Percentiles rank a stretch among this genome's conserved stretches.
phyloP scores from a whole-genome alignment of 2,329 filamentous ascomycete species.

The Colletotrichum theobromicola region DNA sequence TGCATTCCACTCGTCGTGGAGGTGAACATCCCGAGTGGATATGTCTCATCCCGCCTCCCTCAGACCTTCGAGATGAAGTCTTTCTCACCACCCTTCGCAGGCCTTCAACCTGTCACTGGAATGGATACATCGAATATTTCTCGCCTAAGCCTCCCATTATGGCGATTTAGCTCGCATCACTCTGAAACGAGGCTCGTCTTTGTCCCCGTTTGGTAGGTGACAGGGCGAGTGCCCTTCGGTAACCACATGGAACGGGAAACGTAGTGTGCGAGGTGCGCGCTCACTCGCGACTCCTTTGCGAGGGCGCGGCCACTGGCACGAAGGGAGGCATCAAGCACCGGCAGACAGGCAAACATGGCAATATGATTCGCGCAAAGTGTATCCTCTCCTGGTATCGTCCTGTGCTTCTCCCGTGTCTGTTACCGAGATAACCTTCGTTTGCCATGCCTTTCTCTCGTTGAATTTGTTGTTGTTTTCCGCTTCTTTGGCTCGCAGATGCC shows the following conservation, averaged over 20 bases:
- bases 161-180: not conserved
- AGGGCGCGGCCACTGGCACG: conserved; percentile 17
- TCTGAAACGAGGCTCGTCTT: not conserved
- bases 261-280: not conserved
- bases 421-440: conserved; percentile 5
- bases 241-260: not conserved
- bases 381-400: not conserved
- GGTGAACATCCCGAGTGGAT: not conserved
- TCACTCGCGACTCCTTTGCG: conserved; percentile 6
- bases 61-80: not conserved
- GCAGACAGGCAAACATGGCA: not conserved
- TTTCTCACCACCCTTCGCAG: not conserved
- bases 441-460: conserved; percentile 2
- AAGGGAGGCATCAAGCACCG: conserved; percentile 7
- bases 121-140: not conserved
- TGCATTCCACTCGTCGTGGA: conserved; percentile 9
- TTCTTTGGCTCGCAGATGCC: conserved; percentile 19
- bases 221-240: not conserved
- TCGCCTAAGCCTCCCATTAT: not conserved
- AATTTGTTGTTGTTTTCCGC: conserved; percentile 20
- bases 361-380: conserved; percentile 5
- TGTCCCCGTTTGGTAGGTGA: not conserved
- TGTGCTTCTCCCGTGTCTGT: not conserved
- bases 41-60: conserved; percentile 19
- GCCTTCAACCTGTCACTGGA: conserved; percentile 14